Conservation (phyloP, 306 rosid species). For the Vigna unguiculata region DNA sequence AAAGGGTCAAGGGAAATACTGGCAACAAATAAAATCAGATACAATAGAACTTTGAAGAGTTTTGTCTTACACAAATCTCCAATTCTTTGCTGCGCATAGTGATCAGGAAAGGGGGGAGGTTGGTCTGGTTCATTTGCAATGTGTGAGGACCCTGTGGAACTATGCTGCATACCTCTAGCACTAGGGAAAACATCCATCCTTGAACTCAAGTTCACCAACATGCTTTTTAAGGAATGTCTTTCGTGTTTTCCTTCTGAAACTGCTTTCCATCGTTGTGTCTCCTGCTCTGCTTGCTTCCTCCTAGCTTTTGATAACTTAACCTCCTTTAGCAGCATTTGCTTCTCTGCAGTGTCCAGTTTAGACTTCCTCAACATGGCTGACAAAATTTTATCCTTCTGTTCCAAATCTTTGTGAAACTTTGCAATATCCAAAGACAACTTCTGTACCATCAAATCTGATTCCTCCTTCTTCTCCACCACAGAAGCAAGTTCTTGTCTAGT, state of each 20-base stretch:
- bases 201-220: constrained; percentile 72
- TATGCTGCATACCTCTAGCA: constrained; percentile 50
- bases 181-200: constrained; percentile 61
- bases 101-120: constrained; percentile 54
- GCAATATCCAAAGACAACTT: constrained; percentile 72
- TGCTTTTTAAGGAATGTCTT: constrained; percentile 75
- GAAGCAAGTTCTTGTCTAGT: constrained; percentile 67
- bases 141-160: constrained; percentile 62
- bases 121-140: constrained; percentile 54
- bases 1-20: constrained; percentile 26
- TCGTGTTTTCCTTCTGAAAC: constrained; percentile 85
- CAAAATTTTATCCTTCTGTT: constrained; percentile 91
- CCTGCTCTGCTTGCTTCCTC: constrained; percentile 92
- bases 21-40: neutral
- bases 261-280: constrained; percentile 79
- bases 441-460: constrained; percentile 76
- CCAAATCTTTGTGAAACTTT: constrained; percentile 82
- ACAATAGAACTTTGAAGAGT: constrained; percentile 17
- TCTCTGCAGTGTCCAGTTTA: constrained; percentile 80
- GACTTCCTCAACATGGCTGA: constrained; percentile 95
- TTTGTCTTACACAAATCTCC: constrained; percentile 66
- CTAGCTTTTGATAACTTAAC: constrained; percentile 79
- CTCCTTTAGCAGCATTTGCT: constrained; percentile 88
- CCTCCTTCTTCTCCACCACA: constrained; percentile 77
- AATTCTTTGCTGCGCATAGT: constrained; percentile 55